A percentile compares a stretch with the other conserved stretches of the same genome.
These are phyloP conservation scores for Actinomortierella ambigua DNA, from an alignment of 371 early-diverging fungal genomes.

Conservation along the genomic window DNA sequence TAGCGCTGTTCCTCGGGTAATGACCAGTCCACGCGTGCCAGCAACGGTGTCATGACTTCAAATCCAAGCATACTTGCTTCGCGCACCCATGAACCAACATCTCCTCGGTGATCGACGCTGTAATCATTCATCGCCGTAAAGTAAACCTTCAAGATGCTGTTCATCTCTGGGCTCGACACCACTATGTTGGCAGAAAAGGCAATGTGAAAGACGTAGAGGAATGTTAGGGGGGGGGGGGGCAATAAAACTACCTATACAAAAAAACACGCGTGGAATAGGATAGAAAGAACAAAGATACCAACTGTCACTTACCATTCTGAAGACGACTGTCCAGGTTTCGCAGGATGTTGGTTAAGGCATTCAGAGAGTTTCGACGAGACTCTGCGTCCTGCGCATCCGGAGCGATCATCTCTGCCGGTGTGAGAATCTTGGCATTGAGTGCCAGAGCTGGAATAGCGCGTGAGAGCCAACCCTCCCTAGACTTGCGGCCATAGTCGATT, in stretches of 20 bases:
- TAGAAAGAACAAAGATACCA: too few species aligned
- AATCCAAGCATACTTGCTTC: slow-evolving; percentile 71
- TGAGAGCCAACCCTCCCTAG: slow-evolving; percentile 8
- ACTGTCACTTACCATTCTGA: slow-evolving; percentile 48
- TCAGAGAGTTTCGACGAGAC: slow-evolving; percentile 68
- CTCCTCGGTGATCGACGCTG: slow-evolving; percentile 88
- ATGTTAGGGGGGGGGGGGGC: too few species aligned
- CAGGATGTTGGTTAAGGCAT: slow-evolving; percentile 56
- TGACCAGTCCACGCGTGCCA: slow-evolving; percentile 48
- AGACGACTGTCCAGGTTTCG: slow-evolving; percentile 43
- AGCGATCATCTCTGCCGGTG: slow-evolving; percentile 3
- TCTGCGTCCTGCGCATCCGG: slow-evolving; percentile 58
- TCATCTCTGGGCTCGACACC: slow-evolving; percentile 23
- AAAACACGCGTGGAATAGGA: too few species aligned
- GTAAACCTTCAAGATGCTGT: slow-evolving; percentile 50
- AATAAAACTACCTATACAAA: too few species aligned
- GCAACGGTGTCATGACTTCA: slow-evolving; percentile 49
- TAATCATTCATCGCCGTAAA: slow-evolving; percentile 80
- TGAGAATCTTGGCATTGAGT: neutral
- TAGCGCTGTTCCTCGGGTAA: slow-evolving; percentile 24
- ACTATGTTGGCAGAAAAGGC: too few species aligned
- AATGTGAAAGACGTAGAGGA: too few species aligned
- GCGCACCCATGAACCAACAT: slow-evolving; percentile 95
- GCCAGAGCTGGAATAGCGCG: slow-evolving; percentile 10
- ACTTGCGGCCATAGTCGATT: slow-evolving; percentile 40